Conservation (phyloP, 2,329 filamentous ascomycete species). For the Berkeleyomyces rouxiae region DNA sequence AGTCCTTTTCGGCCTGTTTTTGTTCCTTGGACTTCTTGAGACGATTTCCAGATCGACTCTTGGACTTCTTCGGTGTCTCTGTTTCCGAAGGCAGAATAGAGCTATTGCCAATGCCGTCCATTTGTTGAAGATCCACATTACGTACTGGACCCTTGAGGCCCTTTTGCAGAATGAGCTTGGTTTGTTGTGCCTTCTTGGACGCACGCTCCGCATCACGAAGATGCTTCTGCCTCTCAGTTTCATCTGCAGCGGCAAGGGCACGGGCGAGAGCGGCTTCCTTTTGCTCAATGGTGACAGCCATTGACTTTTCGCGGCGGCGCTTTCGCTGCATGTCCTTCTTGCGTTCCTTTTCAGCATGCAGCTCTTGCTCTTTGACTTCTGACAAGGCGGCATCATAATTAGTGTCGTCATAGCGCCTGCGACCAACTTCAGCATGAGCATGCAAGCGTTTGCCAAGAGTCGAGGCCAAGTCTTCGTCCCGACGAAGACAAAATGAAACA, state of each 20-base stretch:
- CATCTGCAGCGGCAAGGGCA: constrained; percentile 63
- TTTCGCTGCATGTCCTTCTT: constrained; percentile 99
- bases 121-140: constrained; percentile 51
- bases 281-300: constrained; percentile 81
- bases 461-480: constrained; percentile 42
- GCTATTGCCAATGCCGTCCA: constrained; percentile 72
- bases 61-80: constrained; percentile 36
- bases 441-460: constrained; percentile 45
- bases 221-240: constrained; percentile 64
- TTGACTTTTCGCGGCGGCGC: constrained; percentile 84
- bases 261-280: constrained; percentile 70
- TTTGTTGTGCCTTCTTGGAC: constrained; percentile 83
- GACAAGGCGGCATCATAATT: constrained; percentile 69
- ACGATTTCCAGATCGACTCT: constrained; percentile 43
- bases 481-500: constrained; percentile 43
- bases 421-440: constrained; percentile 52
- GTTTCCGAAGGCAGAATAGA: constrained; percentile 58
- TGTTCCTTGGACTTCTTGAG: constrained; percentile 85
- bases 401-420: constrained; percentile 56
- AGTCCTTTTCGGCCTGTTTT: constrained; percentile 65
- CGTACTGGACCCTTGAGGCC: constrained; percentile 64
- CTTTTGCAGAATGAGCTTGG: constrained; percentile 71
- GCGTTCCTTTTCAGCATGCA: constrained; percentile 90
- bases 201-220: constrained; percentile 75
- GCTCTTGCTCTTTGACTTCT: constrained; percentile 76